Evolutionary conservation across 208 protist species (phyloP).

Genomic region (Trypanosoma melophagium): DNA sequence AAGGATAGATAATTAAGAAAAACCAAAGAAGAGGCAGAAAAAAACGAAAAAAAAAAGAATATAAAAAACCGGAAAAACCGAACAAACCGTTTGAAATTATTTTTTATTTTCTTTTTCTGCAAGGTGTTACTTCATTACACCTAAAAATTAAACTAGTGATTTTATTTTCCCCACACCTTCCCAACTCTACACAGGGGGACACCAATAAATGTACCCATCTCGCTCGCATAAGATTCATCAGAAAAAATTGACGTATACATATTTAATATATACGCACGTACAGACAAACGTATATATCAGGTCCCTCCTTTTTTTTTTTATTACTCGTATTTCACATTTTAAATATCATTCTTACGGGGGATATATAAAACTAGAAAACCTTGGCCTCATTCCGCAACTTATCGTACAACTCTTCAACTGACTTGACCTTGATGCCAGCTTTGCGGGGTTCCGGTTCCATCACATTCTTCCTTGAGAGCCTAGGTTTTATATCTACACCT

Average conservation of each 20-base stretch:
- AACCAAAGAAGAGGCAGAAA: too few species aligned
- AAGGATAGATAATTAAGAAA: too few species aligned
- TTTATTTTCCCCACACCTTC: too few species aligned
- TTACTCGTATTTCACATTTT: neutral
- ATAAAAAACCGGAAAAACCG: conserved; percentile 17
- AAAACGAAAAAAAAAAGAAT: conserved; percentile 10
- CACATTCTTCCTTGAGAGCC: conserved; percentile 62
- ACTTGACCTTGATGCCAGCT: conserved; percentile 90
- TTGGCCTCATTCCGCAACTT: conserved; percentile 93
- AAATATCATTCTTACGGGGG: neutral
- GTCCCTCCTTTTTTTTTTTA: conserved; percentile 20
- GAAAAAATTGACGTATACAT: too few species aligned
- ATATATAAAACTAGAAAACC: conserved; percentile 8
- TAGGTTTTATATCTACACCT: conserved; percentile 84
- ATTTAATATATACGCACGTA: neutral
- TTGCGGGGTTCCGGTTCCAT: conserved; percentile 80
- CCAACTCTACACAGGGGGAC: too few species aligned
- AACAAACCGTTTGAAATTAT: neutral
- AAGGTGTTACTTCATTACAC: neutral
- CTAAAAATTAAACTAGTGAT: too few species aligned
- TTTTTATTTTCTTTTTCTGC: neutral
- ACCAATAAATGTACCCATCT: too few species aligned
- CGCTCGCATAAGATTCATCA: too few species aligned
- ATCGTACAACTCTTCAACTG: conserved; percentile 88
- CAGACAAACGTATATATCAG: neutral